Evolutionary conservation across 306 rosid species (phyloP).

Genomic region (Comarum palustre): DNA sequence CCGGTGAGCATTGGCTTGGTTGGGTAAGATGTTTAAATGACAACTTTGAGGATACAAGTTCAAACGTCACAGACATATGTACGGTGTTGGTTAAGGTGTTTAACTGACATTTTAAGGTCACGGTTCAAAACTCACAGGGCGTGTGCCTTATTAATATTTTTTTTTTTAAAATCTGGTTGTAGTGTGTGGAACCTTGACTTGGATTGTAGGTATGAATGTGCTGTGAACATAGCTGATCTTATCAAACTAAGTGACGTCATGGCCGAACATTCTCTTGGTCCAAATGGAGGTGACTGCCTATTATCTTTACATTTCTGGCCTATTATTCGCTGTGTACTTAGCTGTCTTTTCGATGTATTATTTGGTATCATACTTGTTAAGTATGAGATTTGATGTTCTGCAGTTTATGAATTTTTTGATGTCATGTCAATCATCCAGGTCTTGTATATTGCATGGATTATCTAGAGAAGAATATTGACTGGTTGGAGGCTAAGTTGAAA

Average conservation of each 20-base stretch:
- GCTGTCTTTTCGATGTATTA: neutral
- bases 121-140: too few relatives aligned
- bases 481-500: constrained; percentile 75
- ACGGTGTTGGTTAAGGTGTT: too few relatives aligned
- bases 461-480: constrained; percentile 87
- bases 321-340: too few relatives aligned
- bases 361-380: constrained; percentile 4
- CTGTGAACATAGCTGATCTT: constrained; percentile 75
- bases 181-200: constrained; percentile 34
- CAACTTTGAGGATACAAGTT: too few relatives aligned
- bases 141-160: too few relatives aligned
- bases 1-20: constrained; percentile 37
- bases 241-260: constrained; percentile 78
- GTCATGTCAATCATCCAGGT: constrained; percentile 48
- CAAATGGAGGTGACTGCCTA: constrained; percentile 67
- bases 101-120: too few relatives aligned
- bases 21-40: too few relatives aligned
- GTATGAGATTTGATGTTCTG: constrained; percentile 4
- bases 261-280: constrained; percentile 86
- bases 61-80: too few relatives aligned
- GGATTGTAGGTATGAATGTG: constrained; percentile 71
- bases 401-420: constrained; percentile 18
- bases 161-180: constrained; percentile 22
- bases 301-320: neutral
- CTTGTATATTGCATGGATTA: constrained; percentile 93